Base-by-base conservation (phyloP, 2,329 filamentous ascomycete genomes). In the Fusarium sp. region DNA sequence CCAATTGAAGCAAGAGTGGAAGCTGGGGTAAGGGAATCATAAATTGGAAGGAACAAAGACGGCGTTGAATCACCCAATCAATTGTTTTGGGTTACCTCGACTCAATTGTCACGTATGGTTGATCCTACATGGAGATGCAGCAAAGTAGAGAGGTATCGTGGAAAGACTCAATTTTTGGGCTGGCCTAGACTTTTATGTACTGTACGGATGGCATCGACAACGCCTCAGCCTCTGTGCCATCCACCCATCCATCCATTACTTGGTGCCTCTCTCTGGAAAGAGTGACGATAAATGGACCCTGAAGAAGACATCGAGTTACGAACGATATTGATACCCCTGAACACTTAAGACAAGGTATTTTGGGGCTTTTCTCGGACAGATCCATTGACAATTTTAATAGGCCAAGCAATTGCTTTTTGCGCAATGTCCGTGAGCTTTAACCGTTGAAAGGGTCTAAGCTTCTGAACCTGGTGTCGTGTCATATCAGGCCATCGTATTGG, bases 91-190 rank as follows among this genome's bases (percentile, higher is more conserved):
- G 66, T 63, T 70, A 63, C 62, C 52, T 58, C 43, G 53, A 67
- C 48, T 67, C 26, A 25, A 45, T 37, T 70, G 67, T 67, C 62
- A 63, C 66, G 57, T 44, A 51, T 62, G 67, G 67, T 54, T 69
- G 65, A 65, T 55, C 48, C 62, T 65, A 59, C 49, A 28, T 46
- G 62, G 51, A 65, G 34, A 26, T 49, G 26, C 48, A 44, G 31
- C 31, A 39, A 28, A 34, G 26, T 53, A 56, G 26, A 23, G 21
- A 23, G 21, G 25, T 39, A 49, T 63, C 37, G 31, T 30, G 43
- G 43, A 59, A 34, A 55, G 42, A 44, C 34, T 67, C 26, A 51
- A 54, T 19, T 42, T 30, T 30, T 54, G 26, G 52, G 49, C 43
- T 39, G 39, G 45, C 19, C 59, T 60, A 43, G 61, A 60, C 61